Evolutionary conservation across 176 grass and related monocot species (phyloP).

Genomic region (Leersia perrieri): DNA sequence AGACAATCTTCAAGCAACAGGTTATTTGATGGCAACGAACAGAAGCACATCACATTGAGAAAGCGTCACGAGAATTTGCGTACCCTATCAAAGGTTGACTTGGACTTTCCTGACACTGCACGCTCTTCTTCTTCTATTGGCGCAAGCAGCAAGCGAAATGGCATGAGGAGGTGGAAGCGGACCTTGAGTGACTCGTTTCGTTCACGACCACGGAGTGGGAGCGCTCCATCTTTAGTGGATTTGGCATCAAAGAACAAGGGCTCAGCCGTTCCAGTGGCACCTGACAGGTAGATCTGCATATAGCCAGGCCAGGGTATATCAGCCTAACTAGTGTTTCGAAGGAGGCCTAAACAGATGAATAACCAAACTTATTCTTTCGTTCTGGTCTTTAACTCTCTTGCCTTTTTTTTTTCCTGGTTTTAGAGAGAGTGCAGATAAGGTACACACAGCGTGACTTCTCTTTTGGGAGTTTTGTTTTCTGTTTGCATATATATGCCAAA

Average conservation of each 20-base stretch:
- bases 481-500: neutral
- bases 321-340: neutral
- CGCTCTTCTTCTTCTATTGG: conserved; percentile 26
- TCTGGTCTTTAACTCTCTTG: neutral
- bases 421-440: neutral
- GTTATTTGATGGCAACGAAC: conserved; percentile 11
- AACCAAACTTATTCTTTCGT: neutral
- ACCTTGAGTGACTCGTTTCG: conserved; percentile 54
- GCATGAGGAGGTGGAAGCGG: conserved; percentile 47
- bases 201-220: conserved; percentile 38
- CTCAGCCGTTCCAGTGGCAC: conserved; percentile 27
- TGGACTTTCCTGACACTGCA: conserved; percentile 32
- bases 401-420: neutral
- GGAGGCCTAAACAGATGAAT: conserved; percentile 12
- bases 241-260: conserved; percentile 10
- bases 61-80: conserved; percentile 47
- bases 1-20: conserved; percentile 31
- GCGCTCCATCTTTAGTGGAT: conserved; percentile 26
- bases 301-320: neutral
- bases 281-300: conserved; percentile 29
- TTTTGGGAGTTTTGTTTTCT: neutral
- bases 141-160: conserved; percentile 7
- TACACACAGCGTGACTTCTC: neutral
- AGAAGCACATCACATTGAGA: neutral
- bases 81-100: conserved; percentile 39